Evolutionary conservation across 495 filamentous ascomycete genomes (phyloP).

Genomic region (Penicillium paradoxum): DNA sequence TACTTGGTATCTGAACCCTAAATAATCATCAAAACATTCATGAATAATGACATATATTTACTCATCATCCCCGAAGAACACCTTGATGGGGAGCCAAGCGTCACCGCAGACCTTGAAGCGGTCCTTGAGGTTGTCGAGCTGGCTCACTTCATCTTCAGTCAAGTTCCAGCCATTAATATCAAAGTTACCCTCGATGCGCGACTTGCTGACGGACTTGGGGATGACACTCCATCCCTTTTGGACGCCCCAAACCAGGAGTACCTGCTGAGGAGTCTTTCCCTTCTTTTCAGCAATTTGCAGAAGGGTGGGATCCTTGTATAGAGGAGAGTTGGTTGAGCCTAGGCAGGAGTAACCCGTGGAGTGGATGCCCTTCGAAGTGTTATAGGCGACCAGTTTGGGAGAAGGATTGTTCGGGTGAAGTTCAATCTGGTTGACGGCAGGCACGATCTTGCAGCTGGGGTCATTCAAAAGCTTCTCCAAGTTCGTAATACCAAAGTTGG

Average conservation of each 20-base stretch:
- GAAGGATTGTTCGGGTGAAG: constrained; percentile 79
- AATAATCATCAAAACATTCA: constrained; percentile 11
- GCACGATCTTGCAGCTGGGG: constrained; percentile 57
- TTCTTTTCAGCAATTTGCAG: constrained; percentile 58
- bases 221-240: constrained; percentile 71
- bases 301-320: constrained; percentile 56
- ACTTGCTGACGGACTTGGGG: constrained; percentile 61
- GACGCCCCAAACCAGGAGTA: constrained; percentile 64
- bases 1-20: constrained; percentile 22
- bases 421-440: constrained; percentile 89
- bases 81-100: constrained; percentile 66
- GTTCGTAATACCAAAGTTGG: constrained; percentile 59
- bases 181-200: constrained; percentile 60
- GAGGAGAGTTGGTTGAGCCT: constrained; percentile 52
- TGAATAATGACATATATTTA: constrained; percentile 31
- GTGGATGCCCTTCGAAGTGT: constrained; percentile 63
- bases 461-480: constrained; percentile 52
- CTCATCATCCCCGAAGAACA: constrained; percentile 86
- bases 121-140: constrained; percentile 58
- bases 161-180: constrained; percentile 63
- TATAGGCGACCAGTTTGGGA: constrained; percentile 73
- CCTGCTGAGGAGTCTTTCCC: constrained; percentile 62
- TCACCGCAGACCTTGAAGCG: constrained; percentile 73
- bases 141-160: constrained; percentile 57
- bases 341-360: constrained; percentile 64